phyloP scores from a whole-genome alignment of 129 eudicot species.

The Deinandra increscens region DNA sequence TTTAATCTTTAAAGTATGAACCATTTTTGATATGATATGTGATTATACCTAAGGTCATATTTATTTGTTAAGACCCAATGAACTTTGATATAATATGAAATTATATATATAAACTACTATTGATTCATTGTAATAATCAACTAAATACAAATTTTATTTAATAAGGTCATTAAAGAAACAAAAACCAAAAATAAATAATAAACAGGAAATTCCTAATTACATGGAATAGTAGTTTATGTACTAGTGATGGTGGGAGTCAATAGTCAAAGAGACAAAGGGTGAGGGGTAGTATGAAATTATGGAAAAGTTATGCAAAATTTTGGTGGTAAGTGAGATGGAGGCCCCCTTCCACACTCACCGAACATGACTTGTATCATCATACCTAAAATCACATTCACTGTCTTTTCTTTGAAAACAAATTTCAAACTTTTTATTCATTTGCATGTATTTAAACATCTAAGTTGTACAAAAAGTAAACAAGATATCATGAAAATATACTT shows the following conservation, averaged over 20 bases:
- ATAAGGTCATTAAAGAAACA: not conserved
- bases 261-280: slow-evolving; percentile 46
- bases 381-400: slow-evolving; percentile 30
- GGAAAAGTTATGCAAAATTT: slow-evolving; percentile 41
- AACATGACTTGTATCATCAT: slow-evolving; percentile 34
- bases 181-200: not conserved
- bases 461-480: not conserved
- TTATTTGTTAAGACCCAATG: not conserved
- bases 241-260: slow-evolving; percentile 36
- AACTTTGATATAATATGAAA: not conserved
- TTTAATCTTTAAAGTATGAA: not conserved
- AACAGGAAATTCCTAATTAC: slow-evolving; percentile 25
- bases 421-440: not conserved
- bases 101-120: not conserved
- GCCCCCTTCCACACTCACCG: slow-evolving; percentile 41
- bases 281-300: slow-evolving; percentile 38
- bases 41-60: not conserved
- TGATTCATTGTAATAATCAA: not conserved
- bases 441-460: not conserved
- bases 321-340: slow-evolving; percentile 44
- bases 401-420: slow-evolving; percentile 21
- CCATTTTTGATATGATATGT: not conserved
- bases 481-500: not conserved
- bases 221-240: slow-evolving; percentile 22
- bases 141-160: not conserved